Percentiles rank a stretch among this genome's conserved stretches.
Conservation (phyloP, 176 grass and related monocot genomes). For the Dactylis glomerata region DNA sequence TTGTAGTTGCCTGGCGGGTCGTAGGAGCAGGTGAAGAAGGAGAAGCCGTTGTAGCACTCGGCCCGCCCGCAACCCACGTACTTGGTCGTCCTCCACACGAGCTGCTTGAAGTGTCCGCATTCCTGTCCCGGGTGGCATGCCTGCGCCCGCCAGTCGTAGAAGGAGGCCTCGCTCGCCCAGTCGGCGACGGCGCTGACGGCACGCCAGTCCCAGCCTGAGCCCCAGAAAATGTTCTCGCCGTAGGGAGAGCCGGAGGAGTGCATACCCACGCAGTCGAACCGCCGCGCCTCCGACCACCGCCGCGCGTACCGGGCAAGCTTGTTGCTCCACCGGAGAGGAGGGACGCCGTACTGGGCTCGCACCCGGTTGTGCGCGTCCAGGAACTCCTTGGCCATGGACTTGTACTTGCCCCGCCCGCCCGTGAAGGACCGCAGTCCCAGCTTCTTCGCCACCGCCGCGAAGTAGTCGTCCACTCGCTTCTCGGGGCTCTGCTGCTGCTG, state of each 20-base stretch:
- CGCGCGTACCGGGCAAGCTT: conserved; percentile 44
- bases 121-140: conserved; percentile 35
- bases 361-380: conserved; percentile 55
- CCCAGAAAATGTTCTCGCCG: conserved; percentile 56
- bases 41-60: conserved; percentile 33
- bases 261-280: conserved; percentile 38
- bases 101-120: conserved; percentile 61
- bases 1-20: conserved; percentile 44
- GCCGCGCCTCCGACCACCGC: conserved; percentile 46
- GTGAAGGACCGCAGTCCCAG: not conserved
- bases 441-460: not conserved
- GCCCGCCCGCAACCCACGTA: conserved; percentile 41
- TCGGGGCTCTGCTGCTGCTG: not conserved
- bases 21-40: conserved; percentile 64
- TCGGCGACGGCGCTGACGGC: conserved; percentile 14
- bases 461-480: not conserved
- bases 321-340: conserved; percentile 36
- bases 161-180: conserved; percentile 43
- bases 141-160: conserved; percentile 42
- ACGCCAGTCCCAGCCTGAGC: conserved; percentile 32
- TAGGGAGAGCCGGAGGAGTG: conserved; percentile 31
- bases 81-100: conserved; percentile 47
- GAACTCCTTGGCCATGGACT: conserved; percentile 38
- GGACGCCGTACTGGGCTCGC: conserved; percentile 38
- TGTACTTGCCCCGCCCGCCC: conserved; percentile 20